phyloP scores from a whole-genome alignment of 2,329 filamentous ascomycete genomes.

The Talaromyces sp. region DNA sequence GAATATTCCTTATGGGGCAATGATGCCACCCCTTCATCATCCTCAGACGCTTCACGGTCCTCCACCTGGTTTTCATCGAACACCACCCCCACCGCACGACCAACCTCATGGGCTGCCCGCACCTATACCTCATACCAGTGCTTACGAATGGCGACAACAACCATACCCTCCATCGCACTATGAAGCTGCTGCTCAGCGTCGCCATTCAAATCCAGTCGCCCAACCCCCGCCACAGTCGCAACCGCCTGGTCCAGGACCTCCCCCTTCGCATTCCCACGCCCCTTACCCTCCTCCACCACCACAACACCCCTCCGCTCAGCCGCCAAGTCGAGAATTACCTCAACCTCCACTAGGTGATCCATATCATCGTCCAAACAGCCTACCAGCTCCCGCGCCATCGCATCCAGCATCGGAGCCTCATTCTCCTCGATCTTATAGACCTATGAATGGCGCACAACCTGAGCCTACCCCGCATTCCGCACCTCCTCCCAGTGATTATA shows the following conservation, averaged over 20 bases:
- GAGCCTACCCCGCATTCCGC: conserved; percentile 32
- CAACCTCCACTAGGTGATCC: conserved; percentile 33
- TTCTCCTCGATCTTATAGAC: conserved; percentile 30
- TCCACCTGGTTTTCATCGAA: conserved; percentile 7
- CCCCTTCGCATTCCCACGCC: conserved; percentile 27
- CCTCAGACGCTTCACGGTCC: conserved; percentile 14
- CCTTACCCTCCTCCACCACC: conserved; percentile 19
- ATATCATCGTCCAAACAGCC: conserved; percentile 32
- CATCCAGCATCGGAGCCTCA: conserved; percentile 29
- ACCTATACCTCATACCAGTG: conserved; percentile 22
- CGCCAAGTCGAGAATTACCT: conserved; percentile 33
- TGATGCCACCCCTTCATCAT: conserved; percentile 26
- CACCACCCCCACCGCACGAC: conserved; percentile 21
- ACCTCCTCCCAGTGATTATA: conserved; percentile 27
- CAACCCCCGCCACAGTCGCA: conserved; percentile 17
- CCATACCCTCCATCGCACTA: conserved; percentile 31
- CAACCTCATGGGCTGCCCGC: conserved; percentile 28
- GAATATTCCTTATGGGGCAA: conserved; percentile 23
- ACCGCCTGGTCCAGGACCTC: conserved; percentile 1
- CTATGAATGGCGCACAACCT: conserved; percentile 32
- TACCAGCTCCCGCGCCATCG: conserved; percentile 26
- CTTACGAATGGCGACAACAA: conserved; percentile 36
- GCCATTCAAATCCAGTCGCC: conserved; percentile 25
- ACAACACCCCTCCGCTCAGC: conserved; percentile 5
- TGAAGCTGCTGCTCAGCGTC: conserved; percentile 30